Evolutionary conservation across 1,139 yeast genomes (phyloP), one percentile per base, ranked within the genome.

Genomic region (Tardiomyces depauwii): DNA sequence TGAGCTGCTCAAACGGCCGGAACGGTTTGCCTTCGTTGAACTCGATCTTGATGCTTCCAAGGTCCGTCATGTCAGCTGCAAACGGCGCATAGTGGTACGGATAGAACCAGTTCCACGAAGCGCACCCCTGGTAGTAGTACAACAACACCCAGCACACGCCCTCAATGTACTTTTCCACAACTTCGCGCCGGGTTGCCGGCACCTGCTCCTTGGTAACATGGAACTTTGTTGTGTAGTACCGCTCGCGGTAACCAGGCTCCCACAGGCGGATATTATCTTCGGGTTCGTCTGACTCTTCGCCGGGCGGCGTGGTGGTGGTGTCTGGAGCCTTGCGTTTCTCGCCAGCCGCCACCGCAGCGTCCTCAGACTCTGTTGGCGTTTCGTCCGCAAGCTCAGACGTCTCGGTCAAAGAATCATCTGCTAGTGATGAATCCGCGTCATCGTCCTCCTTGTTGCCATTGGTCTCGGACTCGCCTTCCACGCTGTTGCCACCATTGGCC

Each of bases 31-130:
- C 96, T 39, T 68, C 62, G 12, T 75, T 72, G 59, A 91, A 89
- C 39, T 69, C 65, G 42, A 89, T 72, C 1, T 82, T 72, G 40
- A 82, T 64, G 32, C 75, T 78, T 1, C 75, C 72, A 41, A 88
- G 66, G 44, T 79, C 76, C 2, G 65, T 69, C 58, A 93, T 83
- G 62, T 93, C 99, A 9, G 83, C 74, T 0, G 97, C 97, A 71
- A 91, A 88, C 18, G 99, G 99, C 0, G 98, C 97, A 66, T 93
- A 93, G 62, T 93, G 98, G 61, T 82, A 91, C 0, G 97, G 98
- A 58, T 82, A 93, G 63, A 78, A 93, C 98, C 98, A 93, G 48
- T 82, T 83, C 99, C 99, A 93, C 0, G 97, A 89, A 0, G 96
- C 95, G 66, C 97, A 91, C 2, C 96, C 97, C 66, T 91, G 98